Evolutionary conservation across 495 filamentous ascomycete species (phyloP).

Genomic region (Daldinia bambusicola): DNA sequence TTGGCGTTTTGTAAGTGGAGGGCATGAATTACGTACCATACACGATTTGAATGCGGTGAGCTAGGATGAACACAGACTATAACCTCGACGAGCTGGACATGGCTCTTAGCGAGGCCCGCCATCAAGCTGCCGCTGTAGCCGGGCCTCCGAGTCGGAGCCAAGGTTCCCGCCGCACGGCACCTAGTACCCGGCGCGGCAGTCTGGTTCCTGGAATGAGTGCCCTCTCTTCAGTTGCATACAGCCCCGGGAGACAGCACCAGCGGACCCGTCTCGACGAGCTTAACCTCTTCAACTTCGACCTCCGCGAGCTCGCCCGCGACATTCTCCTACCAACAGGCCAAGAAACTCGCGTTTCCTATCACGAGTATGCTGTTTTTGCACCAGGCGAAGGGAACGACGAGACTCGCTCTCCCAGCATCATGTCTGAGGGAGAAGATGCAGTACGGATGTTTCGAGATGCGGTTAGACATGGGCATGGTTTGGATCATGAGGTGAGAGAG

Average conservation of each 20-base stretch:
- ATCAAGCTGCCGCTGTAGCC: conserved; percentile 34
- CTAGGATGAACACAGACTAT: conserved; percentile 40
- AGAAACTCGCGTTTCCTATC: conserved; percentile 46
- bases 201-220: conserved; percentile 35
- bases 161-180: conserved; percentile 40
- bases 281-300: conserved; percentile 46
- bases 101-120: conserved; percentile 41
- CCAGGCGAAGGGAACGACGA: conserved; percentile 29
- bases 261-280: conserved; percentile 32
- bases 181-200: conserved; percentile 45
- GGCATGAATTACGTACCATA: conserved; percentile 26
- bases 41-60: conserved; percentile 22
- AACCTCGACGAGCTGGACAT: conserved; percentile 48
- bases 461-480: conserved; percentile 41
- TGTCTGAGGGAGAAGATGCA: conserved; percentile 46
- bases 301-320: conserved; percentile 39
- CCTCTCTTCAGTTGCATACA: conserved; percentile 21
- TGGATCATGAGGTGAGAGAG: conserved; percentile 45
- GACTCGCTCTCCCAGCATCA: conserved; percentile 44
- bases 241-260: conserved; percentile 18
- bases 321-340: conserved; percentile 31
- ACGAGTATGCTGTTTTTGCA: conserved; percentile 49
- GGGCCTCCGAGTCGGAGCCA: conserved; percentile 32
- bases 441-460: conserved; percentile 45
- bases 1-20: not conserved